Evolutionary conservation across 1,139 yeast genomes (phyloP).

Genomic region (Kodamaea arcana): DNA sequence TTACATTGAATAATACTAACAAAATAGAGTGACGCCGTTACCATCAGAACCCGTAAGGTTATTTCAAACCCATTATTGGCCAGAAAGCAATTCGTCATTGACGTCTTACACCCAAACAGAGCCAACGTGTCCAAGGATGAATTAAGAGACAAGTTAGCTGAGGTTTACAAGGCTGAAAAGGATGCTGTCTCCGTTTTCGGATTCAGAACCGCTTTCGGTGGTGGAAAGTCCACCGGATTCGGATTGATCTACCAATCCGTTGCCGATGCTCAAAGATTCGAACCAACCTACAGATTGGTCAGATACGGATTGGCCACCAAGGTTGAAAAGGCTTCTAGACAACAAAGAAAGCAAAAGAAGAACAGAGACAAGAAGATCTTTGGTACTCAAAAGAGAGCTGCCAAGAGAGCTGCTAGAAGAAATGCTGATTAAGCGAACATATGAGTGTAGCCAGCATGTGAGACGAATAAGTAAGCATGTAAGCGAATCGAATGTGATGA

Average conservation of each 20-base stretch:
- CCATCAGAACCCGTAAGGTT: constrained; percentile 99
- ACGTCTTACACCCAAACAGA: constrained; percentile 99
- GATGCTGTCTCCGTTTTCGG: constrained; percentile 98
- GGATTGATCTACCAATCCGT: constrained; percentile 98
- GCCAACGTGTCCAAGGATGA: constrained; percentile 99
- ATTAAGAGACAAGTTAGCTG: constrained; percentile 96
- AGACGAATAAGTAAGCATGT: too few relatives aligned
- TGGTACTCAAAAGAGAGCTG: constrained; percentile 96
- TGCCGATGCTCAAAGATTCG: constrained; percentile 97
- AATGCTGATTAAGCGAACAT: constrained; percentile 45
- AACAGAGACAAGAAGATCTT: constrained; percentile 99
- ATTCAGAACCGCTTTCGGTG: constrained; percentile 99
- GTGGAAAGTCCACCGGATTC: constrained; percentile 99
- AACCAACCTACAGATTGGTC: constrained; percentile 98
- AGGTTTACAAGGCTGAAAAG: constrained; percentile 96
- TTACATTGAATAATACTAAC: too few relatives aligned
- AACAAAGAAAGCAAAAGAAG: constrained; percentile 99
- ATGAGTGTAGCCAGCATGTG: too few relatives aligned
- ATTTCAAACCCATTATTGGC: constrained; percentile 99
- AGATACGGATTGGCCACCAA: constrained; percentile 97
- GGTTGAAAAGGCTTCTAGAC: constrained; percentile 98
- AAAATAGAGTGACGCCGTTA: constrained; percentile 90
- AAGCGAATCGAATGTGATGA: too few relatives aligned
- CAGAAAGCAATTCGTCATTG: constrained; percentile 99
- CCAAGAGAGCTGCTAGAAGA: constrained; percentile 84